Evolutionary conservation across 2,329 filamentous ascomycete species (phyloP), one percentile per base, ranked within the genome.

Genomic region (Orbilia oligospora): DNA sequence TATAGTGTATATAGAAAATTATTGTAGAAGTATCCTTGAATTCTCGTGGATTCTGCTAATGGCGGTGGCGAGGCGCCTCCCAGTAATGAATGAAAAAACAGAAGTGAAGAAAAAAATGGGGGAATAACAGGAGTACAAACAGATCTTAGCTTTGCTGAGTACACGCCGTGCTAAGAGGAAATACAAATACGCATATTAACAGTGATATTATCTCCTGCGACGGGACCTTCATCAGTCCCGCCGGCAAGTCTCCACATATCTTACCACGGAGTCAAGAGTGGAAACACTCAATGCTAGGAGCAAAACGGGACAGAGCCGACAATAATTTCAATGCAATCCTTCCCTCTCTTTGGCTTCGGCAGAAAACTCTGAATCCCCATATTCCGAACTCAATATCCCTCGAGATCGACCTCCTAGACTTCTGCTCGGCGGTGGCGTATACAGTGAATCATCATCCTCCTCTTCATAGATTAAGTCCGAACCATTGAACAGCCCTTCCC

Each of bases 1-100:
- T 14, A 56, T 20, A 38, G 8, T 71, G 69, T 65, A 71, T 65
- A 71, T 65, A 71, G 46, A 46, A 56, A 44, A 38, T 16, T 3
- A 61, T 44, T 58, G 44, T 51, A 46, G 56, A 61, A 22, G 30
- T 46, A 20, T 33, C 27, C 24, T 44, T 44, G 20, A 18, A 44
- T 44, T 9, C 30, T 36, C 14, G 14, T 33, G 22, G 10, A 18
- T 48, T 41, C 9, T 8, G 14, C 24, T 27, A 36, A 56, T 56
- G 18, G 49, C 14, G 46, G 20, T 48, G 18, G 10, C 16, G 16
- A 56, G 3, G 44, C 53, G n/a, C n/a, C 53, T 22, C 10, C 36
- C 36, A n/a, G 12, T 2, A 41, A 41, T 41, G 16, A n/a, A 12
- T n/a, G 12, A 5, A 4, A 41, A 1, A 16, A 2, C 36, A 5